Base-by-base conservation (phyloP, 2,329 filamentous ascomycete genomes). In the Raffaelea albimanens region DNA sequence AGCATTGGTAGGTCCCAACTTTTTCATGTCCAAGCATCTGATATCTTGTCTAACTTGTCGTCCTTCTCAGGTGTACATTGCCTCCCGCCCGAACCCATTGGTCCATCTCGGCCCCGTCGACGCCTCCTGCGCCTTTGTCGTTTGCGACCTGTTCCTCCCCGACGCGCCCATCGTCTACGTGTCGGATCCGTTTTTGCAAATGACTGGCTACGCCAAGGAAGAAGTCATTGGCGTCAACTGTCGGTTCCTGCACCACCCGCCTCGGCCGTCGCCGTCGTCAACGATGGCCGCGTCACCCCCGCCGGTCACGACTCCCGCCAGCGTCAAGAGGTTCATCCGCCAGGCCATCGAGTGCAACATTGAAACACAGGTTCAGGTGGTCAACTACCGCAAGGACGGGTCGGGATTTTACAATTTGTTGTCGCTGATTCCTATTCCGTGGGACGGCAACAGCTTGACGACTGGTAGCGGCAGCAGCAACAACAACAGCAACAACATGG, bases 151-250 rank as follows among this genome's bases (percentile, higher is more conserved):
- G 29, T 73, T 76, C 39, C 75, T 78, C 55, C 76, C 84, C 23
- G 87, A 94, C 61, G 70, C 74, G 25, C 88, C 89, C 3, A 88
- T 95, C 50, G 78, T 94, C 9, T 95, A 94, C 61, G 87, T 82
- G 54, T 91, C 87, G 1, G 85, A 90, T 5, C 77, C 86, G 25
- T 95, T 94, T 61, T 76, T 81, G 56, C 70, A 82, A 7, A 67
- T 95, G 53, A 95, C 88, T 0, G 88, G 87, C 23, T 95, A 95
- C 63, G 76, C 76, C 1, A 73, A 76, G 51, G 68, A 76, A 50
- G 89, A 94, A 64, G 83, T 88, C 22, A 62, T 90, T 4, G 88
- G 87, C 13, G 72, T 76, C 41, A 95, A 95, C 62, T 94, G 87
- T 60, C 84, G 87, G 11, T 94, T 95, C 58, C 72, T 95, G 14